Evolutionary conservation across 176 grass and related monocot species (phyloP).

Genomic region (Dendrocalamus sinicus): DNA sequence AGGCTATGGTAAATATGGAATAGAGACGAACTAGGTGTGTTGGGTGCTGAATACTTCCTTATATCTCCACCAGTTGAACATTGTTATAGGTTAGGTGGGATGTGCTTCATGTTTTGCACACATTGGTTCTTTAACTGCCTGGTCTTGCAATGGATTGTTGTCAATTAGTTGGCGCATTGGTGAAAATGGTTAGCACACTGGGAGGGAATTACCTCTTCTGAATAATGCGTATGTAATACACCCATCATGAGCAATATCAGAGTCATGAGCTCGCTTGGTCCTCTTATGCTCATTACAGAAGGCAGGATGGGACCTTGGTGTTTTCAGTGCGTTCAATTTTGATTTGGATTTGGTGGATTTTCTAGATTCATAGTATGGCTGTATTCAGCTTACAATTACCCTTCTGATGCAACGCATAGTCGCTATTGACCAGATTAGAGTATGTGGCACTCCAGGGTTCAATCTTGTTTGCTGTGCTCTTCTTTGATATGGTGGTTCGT

Average conservation of each 20-base stretch:
- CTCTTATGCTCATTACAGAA: neutral
- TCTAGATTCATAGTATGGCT: constrained; percentile 1
- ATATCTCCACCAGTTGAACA: neutral
- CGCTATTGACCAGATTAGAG: constrained; percentile 12
- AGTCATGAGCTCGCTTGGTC: neutral
- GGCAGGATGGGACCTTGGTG: neutral
- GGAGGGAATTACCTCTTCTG: neutral
- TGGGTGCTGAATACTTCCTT: neutral
- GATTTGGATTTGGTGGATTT: neutral
- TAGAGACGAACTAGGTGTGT: neutral
- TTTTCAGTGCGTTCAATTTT: constrained; percentile 17
- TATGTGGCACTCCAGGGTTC: neutral
- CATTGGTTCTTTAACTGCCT: neutral
- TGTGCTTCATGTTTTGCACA: neutral
- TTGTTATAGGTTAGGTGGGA: neutral
- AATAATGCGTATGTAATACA: neutral
- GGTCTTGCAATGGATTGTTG: neutral
- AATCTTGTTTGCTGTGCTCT: neutral
- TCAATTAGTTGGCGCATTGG: neutral
- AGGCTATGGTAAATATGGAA: neutral
- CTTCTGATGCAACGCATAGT: neutral
- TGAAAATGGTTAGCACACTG: neutral
- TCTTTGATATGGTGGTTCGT: neutral
- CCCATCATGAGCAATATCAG: neutral
- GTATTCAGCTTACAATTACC: neutral